Evolutionary conservation across 192 early-diverging fungal species (phyloP), one percentile per base, ranked within the genome.

Genomic region (Coemansia guatemalensis): DNA sequence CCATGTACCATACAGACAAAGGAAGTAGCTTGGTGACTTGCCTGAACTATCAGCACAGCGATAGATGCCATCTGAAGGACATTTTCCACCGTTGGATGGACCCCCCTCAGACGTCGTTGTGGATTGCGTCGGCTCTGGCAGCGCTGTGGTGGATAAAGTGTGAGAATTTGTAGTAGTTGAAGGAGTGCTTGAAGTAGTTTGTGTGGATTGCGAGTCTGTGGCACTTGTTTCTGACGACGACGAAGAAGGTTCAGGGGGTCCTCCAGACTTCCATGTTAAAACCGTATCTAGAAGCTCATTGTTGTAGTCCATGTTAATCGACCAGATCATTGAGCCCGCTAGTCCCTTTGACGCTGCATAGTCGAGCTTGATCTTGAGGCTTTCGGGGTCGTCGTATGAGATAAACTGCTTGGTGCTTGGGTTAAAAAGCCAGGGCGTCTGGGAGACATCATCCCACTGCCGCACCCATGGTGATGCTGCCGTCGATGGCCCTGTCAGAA

Each of bases 401-500:
- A 92, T 86, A 55, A 85, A 88, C 35, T 70, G 61, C 33, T 76
- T 85, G 7, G 76, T 87, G 12, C 29, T 52, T 4, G 79, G 75
- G 30, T 88, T 88, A 67, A 83, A 93, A 26, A 90, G 41, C 88
- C 88, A 89, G 5, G 88, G 90, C 18, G 88, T 90, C 67, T 83
- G 67, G 1, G 84, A 84, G 12, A 68, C 73, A 2, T 69, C 23
- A 41, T 92, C 89, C 82, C 85, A 90, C 59, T 84, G 74, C 22
- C 86, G 79, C 0, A 85, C 56, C 88, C 88, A 93, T 1, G 81
- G 81, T 6, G 77, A 53, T 0, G 69, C 72, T 12, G 89, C 85
- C n/a, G 82, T 83, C 5, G 67, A 58, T 1, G 82, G 80, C 6
- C 48, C 53, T 1, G 65, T 63, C 48, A 85, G 60, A 0, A 84